Base-by-base conservation (phyloP, 441 rosid species). In the Erodium moschatum region DNA sequence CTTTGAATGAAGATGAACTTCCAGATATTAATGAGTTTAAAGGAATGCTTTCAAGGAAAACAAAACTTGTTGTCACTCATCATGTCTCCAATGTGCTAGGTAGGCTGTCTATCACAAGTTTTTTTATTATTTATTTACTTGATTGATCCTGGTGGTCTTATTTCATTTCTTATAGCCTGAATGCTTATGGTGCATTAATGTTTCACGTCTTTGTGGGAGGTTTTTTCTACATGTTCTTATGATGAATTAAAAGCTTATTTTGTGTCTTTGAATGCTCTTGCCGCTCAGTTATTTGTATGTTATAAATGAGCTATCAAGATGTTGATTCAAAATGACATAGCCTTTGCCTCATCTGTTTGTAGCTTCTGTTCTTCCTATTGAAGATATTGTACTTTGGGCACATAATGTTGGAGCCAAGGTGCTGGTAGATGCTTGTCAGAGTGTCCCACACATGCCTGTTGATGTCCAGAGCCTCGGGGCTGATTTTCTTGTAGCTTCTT, bases 341-440 rank as follows among this genome's bases (percentile, higher is more conserved):
- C 8, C 12, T 64, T 20, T 64, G 46, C 46, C 46, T 40, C 46
- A 40, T 40, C 31, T 10, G 48, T 54, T 16, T 80, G 76, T 66
- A 93, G 98, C 95, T 70, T 90, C 96, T 64, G 80, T 78, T 74
- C 96, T 93, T 77, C 96, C 98, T 50, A 70, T 87, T 58, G 80
- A 84, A 83, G 89, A 91, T 11, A 82, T 93, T 65, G 87, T 83
- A 54, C 76, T 66, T 15, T 86, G 92, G 89, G 92, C 95, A 4
- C 96, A 89, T 65, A 74, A 71, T 27, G 89, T 78, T 78, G 91
- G 92, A 61, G 96, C 97, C 4, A 91, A 86, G 80, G 85, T 91
- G 73, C 95, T 93, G 67, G 86, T 93, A 69, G 98, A 89, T 88
- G 96, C 92, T 75, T 90, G 98, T 80, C 96, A 90, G 85, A 93